phyloP scores from a whole-genome alignment of 164 flowering plant genomes.

The Magnolia changhungtana region DNA sequence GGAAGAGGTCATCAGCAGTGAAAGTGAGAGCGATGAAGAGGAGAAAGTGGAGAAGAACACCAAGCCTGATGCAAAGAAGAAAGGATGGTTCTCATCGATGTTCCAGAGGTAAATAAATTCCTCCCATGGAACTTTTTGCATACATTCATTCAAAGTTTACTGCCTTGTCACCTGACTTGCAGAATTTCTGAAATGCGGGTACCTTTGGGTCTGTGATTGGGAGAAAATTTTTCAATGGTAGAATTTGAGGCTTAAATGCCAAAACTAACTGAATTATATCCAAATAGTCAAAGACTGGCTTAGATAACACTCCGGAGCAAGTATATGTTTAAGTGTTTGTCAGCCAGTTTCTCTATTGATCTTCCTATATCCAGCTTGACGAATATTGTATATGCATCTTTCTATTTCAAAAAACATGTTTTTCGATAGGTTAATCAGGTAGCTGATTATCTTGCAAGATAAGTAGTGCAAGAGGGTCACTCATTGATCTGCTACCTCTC shows the following conservation, averaged over 20 bases:
- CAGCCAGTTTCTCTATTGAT: no score
- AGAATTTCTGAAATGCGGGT: background rate
- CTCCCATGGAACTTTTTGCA: background rate
- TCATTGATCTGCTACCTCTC: no score
- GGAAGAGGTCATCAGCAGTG: conserved; percentile 80
- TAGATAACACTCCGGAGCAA: no score
- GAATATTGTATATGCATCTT: no score
- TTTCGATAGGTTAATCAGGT: no score
- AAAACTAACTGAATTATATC: background rate
- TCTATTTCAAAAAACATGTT: no score
- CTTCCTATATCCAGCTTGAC: no score
- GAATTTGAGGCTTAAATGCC: background rate
- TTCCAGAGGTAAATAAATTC: conserved; percentile 68
- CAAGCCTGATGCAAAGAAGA: conserved; percentile 54
- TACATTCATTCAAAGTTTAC: background rate
- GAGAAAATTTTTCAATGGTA: background rate
- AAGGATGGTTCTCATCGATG: conserved; percentile 96
- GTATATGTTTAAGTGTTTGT: no score
- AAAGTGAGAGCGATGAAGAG: conserved; percentile 72
- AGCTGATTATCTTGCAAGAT: no score
- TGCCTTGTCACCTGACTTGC: background rate
- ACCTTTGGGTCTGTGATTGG: background rate
- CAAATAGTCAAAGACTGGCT: background rate
- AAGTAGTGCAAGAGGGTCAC: no score
- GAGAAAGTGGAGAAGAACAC: conserved; percentile 34